Conservation (phyloP, 2,329 filamentous ascomycete genomes). For the Fusarium verrucosum region DNA sequence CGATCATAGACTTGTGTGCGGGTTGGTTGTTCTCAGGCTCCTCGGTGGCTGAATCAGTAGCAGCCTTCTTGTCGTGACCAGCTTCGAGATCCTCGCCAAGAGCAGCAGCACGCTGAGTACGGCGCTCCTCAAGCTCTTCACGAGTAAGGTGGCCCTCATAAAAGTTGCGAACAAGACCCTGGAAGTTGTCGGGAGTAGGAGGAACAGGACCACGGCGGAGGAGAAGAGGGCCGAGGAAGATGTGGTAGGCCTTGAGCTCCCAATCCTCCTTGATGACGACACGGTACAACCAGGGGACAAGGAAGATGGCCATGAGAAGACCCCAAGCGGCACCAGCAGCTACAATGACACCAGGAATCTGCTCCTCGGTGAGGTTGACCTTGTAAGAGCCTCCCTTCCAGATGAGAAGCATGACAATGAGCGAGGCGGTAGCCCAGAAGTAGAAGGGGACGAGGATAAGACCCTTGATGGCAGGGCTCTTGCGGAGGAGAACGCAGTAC, state of each 20-base stretch:
- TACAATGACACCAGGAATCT: conserved; percentile 64
- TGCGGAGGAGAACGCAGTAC: conserved; percentile 63
- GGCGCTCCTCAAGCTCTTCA: conserved; percentile 59
- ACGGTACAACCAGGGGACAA: conserved; percentile 68
- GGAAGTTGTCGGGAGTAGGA: conserved; percentile 54
- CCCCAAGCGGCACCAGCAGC: conserved; percentile 61
- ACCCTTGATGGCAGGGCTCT: conserved; percentile 62
- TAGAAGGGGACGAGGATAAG: conserved; percentile 64
- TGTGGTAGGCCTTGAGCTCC: conserved; percentile 64
- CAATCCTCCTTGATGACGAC: conserved; percentile 69
- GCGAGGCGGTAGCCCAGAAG: conserved; percentile 63
- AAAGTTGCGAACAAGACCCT: conserved; percentile 60
- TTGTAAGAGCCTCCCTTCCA: conserved; percentile 60
- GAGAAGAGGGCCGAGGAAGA: conserved; percentile 63
- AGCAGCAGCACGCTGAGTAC: conserved; percentile 41
- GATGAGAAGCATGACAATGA: conserved; percentile 69
- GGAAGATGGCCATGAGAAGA: conserved; percentile 61
- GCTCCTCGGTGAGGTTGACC: conserved; percentile 58
- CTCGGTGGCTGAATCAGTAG: conserved; percentile 60
- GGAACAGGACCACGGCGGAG: conserved; percentile 53
- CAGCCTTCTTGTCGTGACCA: conserved; percentile 43
- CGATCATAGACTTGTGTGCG: conserved; percentile 48
- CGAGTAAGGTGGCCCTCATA: conserved; percentile 65
- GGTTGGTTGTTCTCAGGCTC: conserved; percentile 60
- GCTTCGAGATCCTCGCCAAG: conserved; percentile 39